phyloP scores from a whole-genome alignment of 371 early-diverging fungal genomes.

The Mortierella sp. region DNA sequence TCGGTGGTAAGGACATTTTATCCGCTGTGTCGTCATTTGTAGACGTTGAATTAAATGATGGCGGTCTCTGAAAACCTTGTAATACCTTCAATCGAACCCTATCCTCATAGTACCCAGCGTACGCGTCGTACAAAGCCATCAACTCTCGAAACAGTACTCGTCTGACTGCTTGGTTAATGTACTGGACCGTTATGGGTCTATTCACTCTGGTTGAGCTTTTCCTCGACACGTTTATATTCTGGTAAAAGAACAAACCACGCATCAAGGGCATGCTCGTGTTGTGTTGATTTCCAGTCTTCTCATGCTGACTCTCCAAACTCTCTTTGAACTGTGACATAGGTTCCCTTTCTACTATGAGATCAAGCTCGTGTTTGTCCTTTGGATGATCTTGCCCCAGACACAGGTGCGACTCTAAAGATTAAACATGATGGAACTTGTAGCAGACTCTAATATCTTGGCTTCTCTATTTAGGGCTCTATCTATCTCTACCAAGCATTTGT shows the following conservation, averaged over 20 bases:
- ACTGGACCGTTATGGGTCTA: constrained; percentile 55
- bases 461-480: constrained; percentile 40
- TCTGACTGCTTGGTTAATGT: constrained; percentile 54
- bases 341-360: constrained; percentile 54
- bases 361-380: constrained; percentile 46
- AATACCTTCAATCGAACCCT: not conserved
- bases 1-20: constrained; percentile 25
- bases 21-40: not conserved
- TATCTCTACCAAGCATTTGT: constrained; percentile 45
- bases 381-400: constrained; percentile 56
- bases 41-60: not conserved
- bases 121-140: constrained; percentile 56
- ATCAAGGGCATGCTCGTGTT: not conserved
- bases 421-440: not conserved
- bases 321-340: constrained; percentile 18
- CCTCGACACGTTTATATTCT: constrained; percentile 46
- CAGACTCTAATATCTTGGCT: not conserved
- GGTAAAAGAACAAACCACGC: constrained; percentile 16
- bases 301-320: not conserved
- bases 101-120: constrained; percentile 46
- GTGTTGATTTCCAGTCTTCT: not conserved
- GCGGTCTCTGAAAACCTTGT: not conserved
- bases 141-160: constrained; percentile 39
- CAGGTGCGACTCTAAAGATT: constrained; percentile 24
- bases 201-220: constrained; percentile 45